These are phyloP conservation scores for Curvularia spicifera DNA, from an alignment of 2,329 filamentous ascomycete genomes.

Conservation along the genomic window DNA sequence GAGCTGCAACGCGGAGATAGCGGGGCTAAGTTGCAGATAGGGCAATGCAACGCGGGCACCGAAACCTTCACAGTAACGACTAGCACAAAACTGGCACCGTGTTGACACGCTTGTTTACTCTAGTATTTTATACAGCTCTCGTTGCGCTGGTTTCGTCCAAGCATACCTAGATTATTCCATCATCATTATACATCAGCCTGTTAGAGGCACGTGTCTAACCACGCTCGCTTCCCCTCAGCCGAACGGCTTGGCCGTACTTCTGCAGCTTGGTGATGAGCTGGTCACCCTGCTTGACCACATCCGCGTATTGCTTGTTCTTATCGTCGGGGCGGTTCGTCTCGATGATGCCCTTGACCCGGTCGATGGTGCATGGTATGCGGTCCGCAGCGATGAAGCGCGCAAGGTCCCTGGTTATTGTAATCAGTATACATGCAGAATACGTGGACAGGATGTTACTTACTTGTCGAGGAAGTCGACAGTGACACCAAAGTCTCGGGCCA, in stretches of 20 bases:
- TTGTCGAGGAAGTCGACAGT: conserved; percentile 95
- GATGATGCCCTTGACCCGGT: conserved; percentile 94
- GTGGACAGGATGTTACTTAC: conserved; percentile 58
- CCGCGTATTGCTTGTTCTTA: conserved; percentile 99
- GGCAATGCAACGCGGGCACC: conserved; percentile 17
- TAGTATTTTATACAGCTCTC: conserved; percentile 22
- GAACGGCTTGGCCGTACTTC: conserved; percentile 97
- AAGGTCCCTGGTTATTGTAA: conserved; percentile 69
- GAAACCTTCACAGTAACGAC: conserved; percentile 3
- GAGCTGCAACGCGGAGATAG: conserved; percentile 17
- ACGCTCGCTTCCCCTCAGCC: conserved; percentile 91
- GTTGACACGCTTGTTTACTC: conserved; percentile 9
- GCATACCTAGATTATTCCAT: conserved; percentile 27
- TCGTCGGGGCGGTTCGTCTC: conserved; percentile 97
- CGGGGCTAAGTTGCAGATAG: conserved; percentile 18
- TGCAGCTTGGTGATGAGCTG: conserved; percentile 98
- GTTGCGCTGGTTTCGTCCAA: conserved; percentile 27
- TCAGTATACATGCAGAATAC: conserved; percentile 19
- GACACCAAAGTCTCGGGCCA: conserved; percentile 96
- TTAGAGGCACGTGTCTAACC: conserved; percentile 59
- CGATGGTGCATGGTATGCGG: conserved; percentile 94
- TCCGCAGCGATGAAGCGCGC: conserved; percentile 96
- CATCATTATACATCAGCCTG: conserved; percentile 29
- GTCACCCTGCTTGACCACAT: conserved; percentile 96
- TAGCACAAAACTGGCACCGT: conserved; percentile 1